Base-by-base conservation (phyloP, 1,284 basidiomycete genomes). In the Boletus nobilissimus region DNA sequence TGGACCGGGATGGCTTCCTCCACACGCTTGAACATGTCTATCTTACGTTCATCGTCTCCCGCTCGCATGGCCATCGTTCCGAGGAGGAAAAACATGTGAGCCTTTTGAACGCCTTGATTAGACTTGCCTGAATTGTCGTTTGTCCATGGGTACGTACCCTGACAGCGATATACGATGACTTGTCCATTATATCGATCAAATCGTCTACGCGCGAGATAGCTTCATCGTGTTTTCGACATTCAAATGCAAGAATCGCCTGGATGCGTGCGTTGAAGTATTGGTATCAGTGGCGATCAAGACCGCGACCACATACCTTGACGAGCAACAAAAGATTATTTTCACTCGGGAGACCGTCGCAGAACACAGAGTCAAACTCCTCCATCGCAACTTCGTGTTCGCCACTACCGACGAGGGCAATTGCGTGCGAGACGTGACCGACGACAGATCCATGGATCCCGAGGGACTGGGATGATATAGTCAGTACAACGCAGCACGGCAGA, bases 201-300 rank as follows among this genome's bases (percentile, higher is more conserved):
- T 69, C 36, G 29, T 69, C 62, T 6, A 77, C 32, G 3, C 70
- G 77, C 7, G 26, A 29, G n/a, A 79, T n/a, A 6, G 77, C 77
- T 5, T 64, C 57, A 6, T 76, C n/a, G 43, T 69, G 60, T 40
- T 69, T 72, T 43, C 78, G 78, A 5, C 64, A 65, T 46, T 72
- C 74, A 51, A 79, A 78, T 26, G 76, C 29, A 6, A 79, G 38
- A 34, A 79, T 54, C 2, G 78, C 77, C 77, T 78, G 26, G n/a
- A n/a, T n/a, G n/a, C n/a, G 18, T 46, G 14, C 32, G 67, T 24
- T 24, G 43, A 34, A 36, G n/a, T 3, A 22, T 64, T 22, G 16
- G 38, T n/a, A 29, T 16, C 3, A n/a, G 32, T 11, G 32, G 19
- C 32, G 29, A 66, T 2, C 9, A 22, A 40, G 26, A 18, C 10